These are phyloP conservation scores for Echium plantagineum DNA, from an alignment of 257 asterid species.

Conservation along the genomic window DNA sequence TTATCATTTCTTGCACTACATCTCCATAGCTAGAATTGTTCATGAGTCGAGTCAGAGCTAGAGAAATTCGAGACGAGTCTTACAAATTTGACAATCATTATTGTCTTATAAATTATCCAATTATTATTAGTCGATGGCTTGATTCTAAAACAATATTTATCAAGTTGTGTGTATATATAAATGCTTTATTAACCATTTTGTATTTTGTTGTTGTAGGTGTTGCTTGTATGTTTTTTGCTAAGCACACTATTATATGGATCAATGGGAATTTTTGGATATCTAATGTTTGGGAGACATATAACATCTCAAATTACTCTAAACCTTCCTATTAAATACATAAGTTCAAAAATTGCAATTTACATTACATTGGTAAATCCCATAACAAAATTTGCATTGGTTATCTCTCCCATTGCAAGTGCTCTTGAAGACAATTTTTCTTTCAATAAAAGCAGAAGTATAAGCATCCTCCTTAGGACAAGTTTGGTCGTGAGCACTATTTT, in stretches of 20 bases:
- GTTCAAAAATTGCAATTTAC: conserved; percentile 41
- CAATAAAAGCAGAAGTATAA: neutral
- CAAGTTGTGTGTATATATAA: too few relatives aligned
- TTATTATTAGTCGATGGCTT: too few relatives aligned
- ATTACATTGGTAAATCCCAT: conserved; percentile 33
- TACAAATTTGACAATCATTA: too few relatives aligned
- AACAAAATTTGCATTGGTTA: conserved; percentile 29
- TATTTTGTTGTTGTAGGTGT: conserved; percentile 19
- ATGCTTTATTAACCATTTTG: neutral
- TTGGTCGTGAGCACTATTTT: conserved; percentile 10
- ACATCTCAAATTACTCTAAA: conserved; percentile 36
- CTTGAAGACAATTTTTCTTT: conserved; percentile 5
- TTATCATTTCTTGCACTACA: neutral
- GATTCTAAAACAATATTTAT: too few relatives aligned
- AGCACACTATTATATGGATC: conserved; percentile 36
- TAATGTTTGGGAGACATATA: conserved; percentile 38
- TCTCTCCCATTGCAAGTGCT: conserved; percentile 17
- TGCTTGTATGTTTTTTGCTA: conserved; percentile 27
- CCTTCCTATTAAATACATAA: conserved; percentile 22
- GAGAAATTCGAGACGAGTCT: too few relatives aligned
- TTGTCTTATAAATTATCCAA: too few relatives aligned
- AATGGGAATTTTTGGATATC: conserved; percentile 36
- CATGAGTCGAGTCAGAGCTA: too few relatives aligned
- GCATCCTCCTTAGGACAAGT: conserved; percentile 12
- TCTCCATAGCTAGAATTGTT: too few relatives aligned